phyloP scores from a whole-genome alignment of 495 filamentous ascomycete genomes.

The Penicillium lagena region DNA sequence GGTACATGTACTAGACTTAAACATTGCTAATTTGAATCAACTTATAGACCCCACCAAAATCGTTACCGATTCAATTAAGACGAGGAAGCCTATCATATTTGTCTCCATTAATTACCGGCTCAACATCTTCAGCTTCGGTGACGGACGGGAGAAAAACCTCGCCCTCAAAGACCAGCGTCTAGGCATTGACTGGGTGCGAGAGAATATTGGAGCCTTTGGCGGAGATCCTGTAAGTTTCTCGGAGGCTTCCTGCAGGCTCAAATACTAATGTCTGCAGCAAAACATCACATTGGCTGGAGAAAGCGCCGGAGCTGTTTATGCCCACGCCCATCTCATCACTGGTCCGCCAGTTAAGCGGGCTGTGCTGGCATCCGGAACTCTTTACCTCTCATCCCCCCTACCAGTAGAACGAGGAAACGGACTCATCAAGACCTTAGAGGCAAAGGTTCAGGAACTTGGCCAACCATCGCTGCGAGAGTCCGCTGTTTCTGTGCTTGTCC shows the following conservation, averaged over 20 bases:
- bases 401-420: conserved; percentile 22
- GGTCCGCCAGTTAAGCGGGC: conserved; percentile 31
- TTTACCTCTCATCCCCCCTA: conserved; percentile 29
- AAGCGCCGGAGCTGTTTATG: conserved; percentile 34
- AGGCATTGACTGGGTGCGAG: conserved; percentile 55
- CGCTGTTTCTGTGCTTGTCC: conserved; percentile 18
- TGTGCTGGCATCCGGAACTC: conserved; percentile 27
- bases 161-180: conserved; percentile 63
- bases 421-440: conserved; percentile 20
- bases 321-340: conserved; percentile 32
- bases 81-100: conserved; percentile 47
- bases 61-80: conserved; percentile 27
- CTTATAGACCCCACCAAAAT: conserved; percentile 19
- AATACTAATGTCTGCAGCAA: conserved; percentile 6
- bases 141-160: conserved; percentile 45
- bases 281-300: conserved; percentile 34
- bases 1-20: no score
- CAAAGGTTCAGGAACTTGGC: conserved; percentile 22
- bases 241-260: background rate
- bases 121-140: conserved; percentile 59
- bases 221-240: conserved; percentile 46
- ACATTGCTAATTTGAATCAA: no score
- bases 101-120: conserved; percentile 61
- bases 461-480: conserved; percentile 22
- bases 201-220: conserved; percentile 54